Evolutionary conservation across 2,329 filamentous ascomycete species (phyloP).

Genomic region (Meredithiella fracta): DNA sequence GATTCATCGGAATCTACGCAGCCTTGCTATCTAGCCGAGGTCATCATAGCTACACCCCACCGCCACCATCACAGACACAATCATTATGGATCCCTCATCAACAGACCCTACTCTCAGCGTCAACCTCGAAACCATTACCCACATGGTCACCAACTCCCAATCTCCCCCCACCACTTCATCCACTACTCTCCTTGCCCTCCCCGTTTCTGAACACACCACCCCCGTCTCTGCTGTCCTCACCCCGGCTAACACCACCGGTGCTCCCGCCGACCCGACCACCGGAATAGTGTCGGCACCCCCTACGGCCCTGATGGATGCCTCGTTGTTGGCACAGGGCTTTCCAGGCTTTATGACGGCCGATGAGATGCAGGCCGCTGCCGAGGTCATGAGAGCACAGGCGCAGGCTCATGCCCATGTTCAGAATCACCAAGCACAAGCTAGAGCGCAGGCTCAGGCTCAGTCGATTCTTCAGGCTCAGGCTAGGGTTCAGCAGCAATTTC

Average conservation of each 20-base stretch:
- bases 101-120: background rate
- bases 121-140: background rate
- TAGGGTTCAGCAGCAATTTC: constrained; percentile 1
- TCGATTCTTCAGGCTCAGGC: constrained; percentile 1
- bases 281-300: background rate
- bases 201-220: background rate
- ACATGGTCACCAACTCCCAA: background rate
- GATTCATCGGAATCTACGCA: no score
- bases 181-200: constrained; percentile 2
- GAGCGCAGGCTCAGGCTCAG: constrained; percentile 2
- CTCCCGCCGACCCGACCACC: background rate
- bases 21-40: no score
- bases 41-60: no score
- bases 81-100: background rate
- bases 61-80: no score
- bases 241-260: background rate
- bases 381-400: constrained; percentile 7
- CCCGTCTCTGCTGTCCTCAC: background rate
- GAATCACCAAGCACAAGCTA: constrained; percentile 2
- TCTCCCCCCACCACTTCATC: background rate
- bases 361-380: constrained; percentile 5
- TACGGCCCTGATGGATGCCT: constrained; percentile 1
- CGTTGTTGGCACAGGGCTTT: background rate
- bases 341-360: background rate
- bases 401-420: constrained; percentile 8